Evolutionary conservation across 2,329 filamentous ascomycete species (phyloP).

Genomic region (Raffaelea albimanens): DNA sequence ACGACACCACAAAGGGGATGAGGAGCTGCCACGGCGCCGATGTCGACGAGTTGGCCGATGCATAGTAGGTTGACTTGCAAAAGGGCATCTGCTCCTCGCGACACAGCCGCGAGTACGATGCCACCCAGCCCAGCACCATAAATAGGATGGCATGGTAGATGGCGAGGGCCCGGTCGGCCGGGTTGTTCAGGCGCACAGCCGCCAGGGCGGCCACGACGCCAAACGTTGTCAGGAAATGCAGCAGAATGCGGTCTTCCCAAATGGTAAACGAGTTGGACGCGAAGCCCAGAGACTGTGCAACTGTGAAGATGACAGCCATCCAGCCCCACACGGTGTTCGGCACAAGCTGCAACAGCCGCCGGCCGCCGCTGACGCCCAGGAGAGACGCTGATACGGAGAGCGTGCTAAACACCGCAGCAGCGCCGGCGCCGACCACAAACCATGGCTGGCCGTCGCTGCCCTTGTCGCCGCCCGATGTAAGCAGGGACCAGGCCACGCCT

Average conservation of each 20-base stretch:
- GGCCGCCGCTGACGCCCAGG: conserved; percentile 31
- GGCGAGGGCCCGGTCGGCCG: conserved; percentile 61
- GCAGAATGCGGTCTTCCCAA: conserved; percentile 91
- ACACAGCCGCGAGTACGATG: conserved; percentile 84
- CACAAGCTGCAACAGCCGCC: conserved; percentile 38
- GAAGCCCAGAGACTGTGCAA: conserved; percentile 87
- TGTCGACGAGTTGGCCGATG: conserved; percentile 82
- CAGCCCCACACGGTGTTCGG: conserved; percentile 83
- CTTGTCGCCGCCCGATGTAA: too few species aligned
- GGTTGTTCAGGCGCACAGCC: conserved; percentile 58
- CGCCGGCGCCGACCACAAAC: conserved; percentile 27
- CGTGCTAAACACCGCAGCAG: conserved; percentile 35
- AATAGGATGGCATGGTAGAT: conserved; percentile 82
- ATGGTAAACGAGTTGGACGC: conserved; percentile 98
- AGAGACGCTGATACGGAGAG: conserved; percentile 30
- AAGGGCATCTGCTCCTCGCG: conserved; percentile 98
- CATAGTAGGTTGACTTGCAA: conserved; percentile 92
- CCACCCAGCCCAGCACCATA: conserved; percentile 64
- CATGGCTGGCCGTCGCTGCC: conserved; percentile 13
- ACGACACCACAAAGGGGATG: conserved; percentile 66
- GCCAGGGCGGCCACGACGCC: conserved; percentile 65
- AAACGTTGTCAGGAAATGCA: conserved; percentile 87
- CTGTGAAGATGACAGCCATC: conserved; percentile 68
- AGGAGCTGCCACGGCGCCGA: conserved; percentile 82
- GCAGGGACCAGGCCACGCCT: conserved; percentile 2